Evolutionary conservation across 805 yeast genomes (phyloP).

Genomic region (Spencermartinsiella europaea): DNA sequence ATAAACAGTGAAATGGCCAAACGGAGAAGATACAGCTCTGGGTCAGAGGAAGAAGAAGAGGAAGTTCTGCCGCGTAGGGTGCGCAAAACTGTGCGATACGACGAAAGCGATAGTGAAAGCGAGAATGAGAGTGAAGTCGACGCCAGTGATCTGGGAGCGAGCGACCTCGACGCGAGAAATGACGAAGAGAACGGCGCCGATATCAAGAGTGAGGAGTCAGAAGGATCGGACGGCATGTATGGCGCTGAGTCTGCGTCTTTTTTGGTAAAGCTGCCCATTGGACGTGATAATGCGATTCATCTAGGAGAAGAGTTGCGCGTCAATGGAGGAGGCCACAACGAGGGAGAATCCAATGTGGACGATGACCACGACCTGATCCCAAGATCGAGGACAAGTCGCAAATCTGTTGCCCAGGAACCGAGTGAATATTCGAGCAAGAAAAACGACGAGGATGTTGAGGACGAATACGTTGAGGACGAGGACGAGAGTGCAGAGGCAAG

Average conservation of each 20-base stretch:
- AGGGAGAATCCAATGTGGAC: conserved; percentile 3
- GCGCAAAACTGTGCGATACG: conserved; percentile 11
- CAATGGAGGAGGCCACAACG: conserved; percentile 3
- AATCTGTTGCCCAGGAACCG: neutral
- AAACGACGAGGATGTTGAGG: conserved; percentile 9
- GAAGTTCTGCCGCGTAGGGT: neutral
- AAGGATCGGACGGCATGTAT: neutral
- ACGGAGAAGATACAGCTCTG: neutral
- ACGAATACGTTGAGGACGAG: conserved; percentile 9
- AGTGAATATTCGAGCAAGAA: no score
- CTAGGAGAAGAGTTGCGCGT: conserved; percentile 1
- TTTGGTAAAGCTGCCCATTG: neutral
- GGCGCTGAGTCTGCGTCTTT: no score
- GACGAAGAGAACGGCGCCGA: conserved; percentile 13
- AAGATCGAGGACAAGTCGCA: conserved; percentile 1
- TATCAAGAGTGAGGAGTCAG: conserved; percentile 14
- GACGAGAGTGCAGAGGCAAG: conserved; percentile 10
- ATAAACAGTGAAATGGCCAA: neutral
- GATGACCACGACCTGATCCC: conserved; percentile 7
- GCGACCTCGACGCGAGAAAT: conserved; percentile 1
- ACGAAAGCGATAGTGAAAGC: conserved; percentile 14
- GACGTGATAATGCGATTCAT: neutral
- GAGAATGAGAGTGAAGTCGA: conserved; percentile 1
- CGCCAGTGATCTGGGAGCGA: conserved; percentile 1
- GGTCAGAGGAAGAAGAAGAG: neutral